Base-by-base conservation (phyloP, 164 flowering plant genomes). In the Vitis cinerea region DNA sequence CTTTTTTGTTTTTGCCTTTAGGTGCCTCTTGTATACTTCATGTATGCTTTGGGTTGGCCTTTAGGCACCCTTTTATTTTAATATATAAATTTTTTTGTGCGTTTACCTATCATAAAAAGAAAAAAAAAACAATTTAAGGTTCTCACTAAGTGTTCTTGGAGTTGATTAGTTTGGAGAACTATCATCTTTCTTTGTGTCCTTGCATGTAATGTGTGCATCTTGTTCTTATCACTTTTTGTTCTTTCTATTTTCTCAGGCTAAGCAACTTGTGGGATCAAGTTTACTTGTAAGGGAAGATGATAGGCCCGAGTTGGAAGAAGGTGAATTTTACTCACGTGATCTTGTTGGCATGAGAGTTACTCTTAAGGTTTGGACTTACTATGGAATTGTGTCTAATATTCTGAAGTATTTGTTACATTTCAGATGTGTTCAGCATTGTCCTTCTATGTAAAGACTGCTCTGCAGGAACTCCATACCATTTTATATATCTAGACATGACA, bases 311-410 rank as follows among this genome's bases (percentile, higher is more conserved):
- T 72, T 93, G 78, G 91, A 90, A 62, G 95, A 93, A 66, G 97
- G 88, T 27, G 98, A 95, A 65, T 88, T 86, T 73, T 93, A 95
- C 69, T 79, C 86, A 65, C 91, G 82, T 72, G 98, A 93, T 81
- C 98, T 95, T 74, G 74, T 93, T 61, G 98, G 99, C 80, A 93
- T 95, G 97, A 82, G 75, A 72, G 94, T 93, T 70, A 29, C 87
- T 80, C 89, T 90, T 61, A 89, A 95, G 99, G 99, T 95, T 50
- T 75, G 82, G 53, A 63, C 49, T 69, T 72, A 10, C 62, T 19
- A 50, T 3, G 9, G 0, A 47, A 49, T 53, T 50, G 12, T 50
- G 31, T 49, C 13, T 51, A 55, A 9, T 50, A 53, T 29, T 52
- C 60, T 29, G 59, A 17, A 4, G 44, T 37, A 0, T 3, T 6